Base-by-base conservation (phyloP, 257 asterid species). In the Ligustrum vulgare region DNA sequence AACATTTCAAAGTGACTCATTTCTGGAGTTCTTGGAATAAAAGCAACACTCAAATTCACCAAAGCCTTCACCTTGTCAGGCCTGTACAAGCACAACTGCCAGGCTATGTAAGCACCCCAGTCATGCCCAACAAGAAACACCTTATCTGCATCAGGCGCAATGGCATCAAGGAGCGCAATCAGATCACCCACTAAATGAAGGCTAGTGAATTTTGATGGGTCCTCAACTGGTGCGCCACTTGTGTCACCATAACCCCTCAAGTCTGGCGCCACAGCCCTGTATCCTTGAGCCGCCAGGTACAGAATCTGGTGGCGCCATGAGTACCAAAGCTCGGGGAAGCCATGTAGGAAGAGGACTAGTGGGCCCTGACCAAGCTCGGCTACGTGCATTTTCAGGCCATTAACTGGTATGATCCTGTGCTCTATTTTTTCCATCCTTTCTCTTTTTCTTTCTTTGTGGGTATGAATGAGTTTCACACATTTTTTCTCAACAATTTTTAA, bases 251-350 rank as follows among this genome's bases (percentile, higher is more conserved):
- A 93, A 28, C 98, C 97, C 54, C 97, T 87, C 79, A 93, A 79
- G 80, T 91, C 96, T 36, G 89, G 97, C 23, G 96, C 97, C 78
- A 84, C 91, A 0, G 87, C 93, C 0, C 87, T 85, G 82, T 80
- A 93, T 15, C 96, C 97, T 18, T 82, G 92, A 43, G 66, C 87
- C 2, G 95, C 97, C 92, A 90, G 32, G 88, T 76, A 89, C 2
- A 58, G 56, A 78, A 93, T 90, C 60, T 93, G 96, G 87, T 93
- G 95, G 73, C 97, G 96, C 98, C 98, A 90, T 5, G 96, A 84
- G 86, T 93, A 91, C 98, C 98, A 91, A 39, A 93, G 92, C 81
- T 93, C 93, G 0, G 97, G 95, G 82, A 91, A 93, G 63, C 97
- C 97, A 75, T 93, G 98, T 31, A 91, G 31, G 87, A 93, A 87